Base-by-base conservation (phyloP, 352 stramenopile genomes). In the Phytophthora multivora region DNA sequence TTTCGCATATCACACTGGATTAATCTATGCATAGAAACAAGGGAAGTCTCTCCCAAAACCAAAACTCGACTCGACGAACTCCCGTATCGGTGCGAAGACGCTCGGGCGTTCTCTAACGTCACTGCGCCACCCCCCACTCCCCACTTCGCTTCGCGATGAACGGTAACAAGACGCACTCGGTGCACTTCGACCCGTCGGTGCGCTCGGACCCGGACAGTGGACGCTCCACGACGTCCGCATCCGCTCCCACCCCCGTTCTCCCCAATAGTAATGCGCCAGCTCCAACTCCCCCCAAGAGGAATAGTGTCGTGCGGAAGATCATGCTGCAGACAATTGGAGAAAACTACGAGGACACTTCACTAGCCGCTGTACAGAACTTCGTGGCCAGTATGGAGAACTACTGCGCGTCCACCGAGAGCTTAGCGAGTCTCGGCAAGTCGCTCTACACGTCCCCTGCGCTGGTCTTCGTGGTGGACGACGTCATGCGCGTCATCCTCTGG, bases 401-500 rank as follows among this genome's bases (percentile, higher is more conserved):
- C 56, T 93, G 81, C 58, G 80, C 76, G 43, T 87, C 73, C 25
- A 88, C 78, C 23, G 84, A 93, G 72, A 93, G 82, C 47, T 71
- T 95, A 33, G 79, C 80, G 26, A 92, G 84, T 61, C 68, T 95
- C 19, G 86, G 86, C 36, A 95, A 95, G 53, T 92, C 83, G 35
- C 72, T 95, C 2, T 95, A 95, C 63, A 89, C 82, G 62, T 91
- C 82, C 0, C 70, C 75, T 6, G 72, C 83, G 1, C 58, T 93
- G 31, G 83, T 93, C 21, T 93, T 95, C 71, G 86, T 93, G 28
- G 76, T 95, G 33, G 86, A 95, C 51, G 86, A 93, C 42, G 69
- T 77, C 36, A 91, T 93, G 84, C 86, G 86, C 50, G 87, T 95
- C 18, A 95, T 95, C 31, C 60, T 95, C 13, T 95, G 86, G 86